Percentiles rank a stretch among this genome's conserved stretches.
Conservation (phyloP, 345 rosid genomes). For the Nasturtium officinale region DNA sequence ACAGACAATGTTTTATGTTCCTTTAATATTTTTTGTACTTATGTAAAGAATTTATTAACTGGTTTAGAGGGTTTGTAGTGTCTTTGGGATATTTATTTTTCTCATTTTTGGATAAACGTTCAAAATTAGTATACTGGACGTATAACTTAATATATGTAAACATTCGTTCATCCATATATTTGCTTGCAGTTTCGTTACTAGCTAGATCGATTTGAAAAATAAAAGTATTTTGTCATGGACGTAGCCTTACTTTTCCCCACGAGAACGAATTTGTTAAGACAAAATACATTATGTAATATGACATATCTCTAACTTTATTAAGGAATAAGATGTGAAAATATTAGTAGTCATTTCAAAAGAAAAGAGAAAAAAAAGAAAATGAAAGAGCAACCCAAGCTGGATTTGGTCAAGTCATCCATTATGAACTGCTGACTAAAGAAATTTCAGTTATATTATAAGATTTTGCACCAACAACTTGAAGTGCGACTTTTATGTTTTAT, state of each 20-base stretch:
- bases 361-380: not conserved
- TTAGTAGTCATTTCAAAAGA: not conserved
- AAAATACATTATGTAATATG: not conserved
- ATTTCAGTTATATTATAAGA: slow-evolving; percentile 4
- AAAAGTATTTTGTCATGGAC: not conserved
- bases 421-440: slow-evolving; percentile 12
- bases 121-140: not conserved
- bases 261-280: not conserved
- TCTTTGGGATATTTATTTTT: not conserved
- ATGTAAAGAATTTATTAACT: not conserved
- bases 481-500: slow-evolving; percentile 11
- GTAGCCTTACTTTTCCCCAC: not conserved
- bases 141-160: not conserved
- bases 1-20: too few species aligned
- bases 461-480: slow-evolving; percentile 35
- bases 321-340: not conserved
- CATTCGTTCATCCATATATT: not conserved
- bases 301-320: not conserved
- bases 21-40: too few species aligned
- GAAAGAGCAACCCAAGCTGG: slow-evolving; percentile 14
- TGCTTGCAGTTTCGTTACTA: not conserved
- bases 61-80: not conserved
- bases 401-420: slow-evolving; percentile 35
- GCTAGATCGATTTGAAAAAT: not conserved
- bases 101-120: not conserved